Conservation (phyloP, 2,329 filamentous ascomycete genomes). For the Sordariomycetes sp. region DNA sequence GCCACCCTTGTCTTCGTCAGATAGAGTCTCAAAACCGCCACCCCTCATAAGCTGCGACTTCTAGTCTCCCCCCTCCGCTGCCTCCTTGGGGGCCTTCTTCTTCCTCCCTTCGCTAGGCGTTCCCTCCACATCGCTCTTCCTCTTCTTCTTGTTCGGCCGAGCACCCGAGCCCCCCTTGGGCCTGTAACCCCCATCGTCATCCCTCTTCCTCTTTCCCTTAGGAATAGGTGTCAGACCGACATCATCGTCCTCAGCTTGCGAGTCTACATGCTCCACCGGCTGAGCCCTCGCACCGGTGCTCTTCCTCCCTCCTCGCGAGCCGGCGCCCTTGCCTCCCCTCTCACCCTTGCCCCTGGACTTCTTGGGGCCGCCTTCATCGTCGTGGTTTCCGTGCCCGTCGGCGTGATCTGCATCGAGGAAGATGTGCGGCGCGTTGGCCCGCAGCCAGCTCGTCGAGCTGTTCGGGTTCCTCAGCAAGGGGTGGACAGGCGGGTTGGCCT, state of each 20-base stretch:
- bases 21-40: too few relatives aligned
- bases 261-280: slow-evolving; percentile 19
- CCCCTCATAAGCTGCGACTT: too few relatives aligned
- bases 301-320: slow-evolving; percentile 25
- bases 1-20: slow-evolving; percentile 21
- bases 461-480: slow-evolving; percentile 60
- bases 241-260: slow-evolving; percentile 18
- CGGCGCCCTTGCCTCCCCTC: slow-evolving; percentile 28
- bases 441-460: slow-evolving; percentile 92
- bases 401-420: slow-evolving; percentile 63
- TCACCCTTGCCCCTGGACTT: slow-evolving; percentile 24
- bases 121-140: slow-evolving; percentile 41
- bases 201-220: slow-evolving; percentile 42
- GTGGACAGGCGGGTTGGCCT: slow-evolving; percentile 26
- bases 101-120: slow-evolving; percentile 23
- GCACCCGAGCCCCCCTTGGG: slow-evolving; percentile 43
- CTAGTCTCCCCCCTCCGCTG: background rate
- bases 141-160: slow-evolving; percentile 47
- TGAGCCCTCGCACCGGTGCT: slow-evolving; percentile 10
- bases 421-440: slow-evolving; percentile 73
- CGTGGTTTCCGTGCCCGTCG: slow-evolving; percentile 28
- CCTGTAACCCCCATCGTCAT: slow-evolving; percentile 51
- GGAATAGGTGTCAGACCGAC: slow-evolving; percentile 20
- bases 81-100: slow-evolving; percentile 20
- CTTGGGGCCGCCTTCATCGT: slow-evolving; percentile 23